Conservation (phyloP, 441 rosid species). For the Croton laevigatus region DNA sequence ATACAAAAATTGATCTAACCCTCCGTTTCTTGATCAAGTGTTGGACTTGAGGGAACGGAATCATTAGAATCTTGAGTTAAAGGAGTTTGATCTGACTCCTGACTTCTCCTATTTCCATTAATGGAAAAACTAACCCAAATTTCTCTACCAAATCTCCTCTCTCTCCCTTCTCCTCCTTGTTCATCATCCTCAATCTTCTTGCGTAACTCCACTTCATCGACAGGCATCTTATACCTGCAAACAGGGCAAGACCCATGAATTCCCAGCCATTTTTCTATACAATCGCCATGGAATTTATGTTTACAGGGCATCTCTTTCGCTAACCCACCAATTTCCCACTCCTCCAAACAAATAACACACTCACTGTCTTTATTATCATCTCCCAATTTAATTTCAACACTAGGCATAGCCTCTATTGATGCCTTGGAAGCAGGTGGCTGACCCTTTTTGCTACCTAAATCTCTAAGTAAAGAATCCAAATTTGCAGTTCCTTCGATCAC, state of each 20-base stretch:
- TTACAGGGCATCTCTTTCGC: constrained; percentile 87
- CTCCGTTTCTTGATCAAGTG: constrained; percentile 24
- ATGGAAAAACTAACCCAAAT: constrained; percentile 42
- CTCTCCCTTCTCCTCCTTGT: constrained; percentile 8
- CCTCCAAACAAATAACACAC: constrained; percentile 74
- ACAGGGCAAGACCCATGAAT: constrained; percentile 80
- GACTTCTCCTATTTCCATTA: constrained; percentile 32
- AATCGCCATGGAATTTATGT: constrained; percentile 66
- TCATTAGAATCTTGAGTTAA: constrained; percentile 18
- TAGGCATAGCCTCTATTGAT: constrained; percentile 58
- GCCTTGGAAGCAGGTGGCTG: constrained; percentile 72
- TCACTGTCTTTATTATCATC: constrained; percentile 28
- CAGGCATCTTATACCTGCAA: constrained; percentile 82
- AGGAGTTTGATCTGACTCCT: constrained; percentile 31
- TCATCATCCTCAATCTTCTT: constrained; percentile 33
- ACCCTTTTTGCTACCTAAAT: constrained; percentile 34
- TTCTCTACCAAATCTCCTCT: constrained; percentile 34
- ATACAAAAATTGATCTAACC: constrained; percentile 13
- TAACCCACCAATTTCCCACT: constrained; percentile 47
- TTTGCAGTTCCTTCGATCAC: constrained; percentile 45
- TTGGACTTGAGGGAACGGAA: constrained; percentile 25
- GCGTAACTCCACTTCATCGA: constrained; percentile 43
- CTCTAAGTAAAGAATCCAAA: constrained; percentile 43
- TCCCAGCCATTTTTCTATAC: constrained; percentile 79
- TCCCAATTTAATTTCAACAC: constrained; percentile 34